Evolutionary conservation across 2,329 filamentous ascomycete genomes (phyloP).

Genomic region (Apiospora marii): DNA sequence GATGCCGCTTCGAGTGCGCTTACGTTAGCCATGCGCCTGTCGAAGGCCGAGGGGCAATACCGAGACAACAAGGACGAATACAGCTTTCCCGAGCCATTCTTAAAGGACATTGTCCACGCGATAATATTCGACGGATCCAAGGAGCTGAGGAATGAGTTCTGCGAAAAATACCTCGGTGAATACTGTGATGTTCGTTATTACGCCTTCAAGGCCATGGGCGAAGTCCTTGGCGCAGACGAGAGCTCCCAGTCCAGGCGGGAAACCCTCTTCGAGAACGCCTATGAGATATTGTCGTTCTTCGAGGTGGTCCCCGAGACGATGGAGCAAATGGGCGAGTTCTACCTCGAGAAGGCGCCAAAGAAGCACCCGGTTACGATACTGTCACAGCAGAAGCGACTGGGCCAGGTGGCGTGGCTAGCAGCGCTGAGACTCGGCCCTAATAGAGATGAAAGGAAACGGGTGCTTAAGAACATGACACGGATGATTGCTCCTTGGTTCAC

Average conservation of each 20-base stretch:
- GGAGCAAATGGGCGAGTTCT: conserved; percentile 74
- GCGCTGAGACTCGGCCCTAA: conserved; percentile 73
- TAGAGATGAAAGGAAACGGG: conserved; percentile 78
- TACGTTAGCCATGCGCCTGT: conserved; percentile 80
- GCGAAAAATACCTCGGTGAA: conserved; percentile 78
- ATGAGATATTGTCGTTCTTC: conserved; percentile 70
- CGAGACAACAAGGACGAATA: conserved; percentile 68
- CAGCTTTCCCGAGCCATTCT: conserved; percentile 72
- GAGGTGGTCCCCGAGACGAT: conserved; percentile 74
- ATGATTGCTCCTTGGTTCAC: conserved; percentile 89
- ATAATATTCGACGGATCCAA: conserved; percentile 67
- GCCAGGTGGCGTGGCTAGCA: conserved; percentile 87
- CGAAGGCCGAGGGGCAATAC: conserved; percentile 79
- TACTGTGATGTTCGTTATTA: conserved; percentile 88
- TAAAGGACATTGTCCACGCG: conserved; percentile 69
- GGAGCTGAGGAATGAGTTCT: conserved; percentile 73
- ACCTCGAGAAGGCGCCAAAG: conserved; percentile 69
- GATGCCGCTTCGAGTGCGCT: conserved; percentile 74
- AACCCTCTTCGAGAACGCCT: conserved; percentile 61
- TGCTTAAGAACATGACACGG: conserved; percentile 78
- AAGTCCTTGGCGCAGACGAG: conserved; percentile 38
- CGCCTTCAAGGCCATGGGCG: conserved; percentile 76
- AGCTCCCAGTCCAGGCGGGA: conserved; percentile 36
- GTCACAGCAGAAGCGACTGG: conserved; percentile 77
- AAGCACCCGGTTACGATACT: conserved; percentile 72